Percentiles rank a stretch among this genome's conserved stretches.
These are phyloP conservation scores for Hymenoscyphus repandus DNA, from an alignment of 2,329 filamentous ascomycete genomes.

Conservation along the genomic window DNA sequence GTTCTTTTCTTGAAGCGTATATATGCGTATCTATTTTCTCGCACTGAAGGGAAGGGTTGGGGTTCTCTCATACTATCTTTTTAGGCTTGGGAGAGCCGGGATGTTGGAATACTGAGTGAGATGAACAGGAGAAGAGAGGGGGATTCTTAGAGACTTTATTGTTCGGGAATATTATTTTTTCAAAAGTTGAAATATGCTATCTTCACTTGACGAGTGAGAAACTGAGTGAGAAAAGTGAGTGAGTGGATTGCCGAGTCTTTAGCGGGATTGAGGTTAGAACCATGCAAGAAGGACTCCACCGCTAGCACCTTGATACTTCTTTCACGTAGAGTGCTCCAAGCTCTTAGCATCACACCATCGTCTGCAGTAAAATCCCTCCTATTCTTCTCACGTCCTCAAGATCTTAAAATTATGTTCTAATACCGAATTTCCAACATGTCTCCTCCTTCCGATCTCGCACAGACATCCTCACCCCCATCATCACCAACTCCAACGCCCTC, in stretches of 20 bases:
- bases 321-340: too few relatives aligned
- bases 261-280: neutral
- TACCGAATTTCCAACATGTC: too few relatives aligned
- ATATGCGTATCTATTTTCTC: neutral
- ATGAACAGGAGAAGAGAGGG: neutral
- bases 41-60: neutral
- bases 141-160: neutral
- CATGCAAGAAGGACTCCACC: neutral
- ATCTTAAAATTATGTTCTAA: too few relatives aligned
- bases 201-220: neutral
- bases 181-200: neutral
- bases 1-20: neutral
- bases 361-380: too few relatives aligned
- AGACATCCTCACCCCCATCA: neutral
- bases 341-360: too few relatives aligned
- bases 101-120: slow-evolving; percentile 1
- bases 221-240: neutral
- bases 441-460: neutral
- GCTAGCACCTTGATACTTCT: too few relatives aligned
- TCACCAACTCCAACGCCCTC: neutral
- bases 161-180: slow-evolving; percentile 1
- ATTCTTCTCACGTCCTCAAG: too few relatives aligned
- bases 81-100: neutral
- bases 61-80: neutral
- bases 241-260: neutral